Conservation (phyloP, 2,329 filamentous ascomycete genomes). For the Aspergillus arachidicola region DNA sequence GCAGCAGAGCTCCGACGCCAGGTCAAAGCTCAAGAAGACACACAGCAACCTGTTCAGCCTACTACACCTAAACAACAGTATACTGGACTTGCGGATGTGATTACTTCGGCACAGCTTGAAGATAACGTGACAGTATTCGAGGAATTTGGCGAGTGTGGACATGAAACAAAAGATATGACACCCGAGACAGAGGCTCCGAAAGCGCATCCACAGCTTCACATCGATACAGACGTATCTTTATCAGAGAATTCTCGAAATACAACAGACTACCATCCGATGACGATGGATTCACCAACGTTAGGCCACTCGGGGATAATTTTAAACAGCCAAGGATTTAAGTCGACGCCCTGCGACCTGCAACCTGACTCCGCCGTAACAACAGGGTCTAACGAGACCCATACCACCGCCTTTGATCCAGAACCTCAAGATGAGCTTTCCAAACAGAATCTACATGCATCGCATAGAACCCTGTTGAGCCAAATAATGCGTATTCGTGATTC, state of each 20-base stretch:
- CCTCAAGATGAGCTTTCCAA: constrained; percentile 62
- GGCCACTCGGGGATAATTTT: constrained; percentile 30
- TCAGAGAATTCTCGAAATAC: constrained; percentile 11
- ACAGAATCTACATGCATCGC: constrained; percentile 33
- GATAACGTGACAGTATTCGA: constrained; percentile 30
- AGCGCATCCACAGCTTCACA: constrained; percentile 27
- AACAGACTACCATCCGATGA: constrained; percentile 22
- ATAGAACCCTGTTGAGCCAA: constrained; percentile 50
- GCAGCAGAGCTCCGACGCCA: constrained; percentile 55
- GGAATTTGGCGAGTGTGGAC: constrained; percentile 16
- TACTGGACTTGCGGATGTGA: constrained; percentile 11
- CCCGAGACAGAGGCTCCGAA: constrained; percentile 10
- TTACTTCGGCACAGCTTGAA: constrained; percentile 12
- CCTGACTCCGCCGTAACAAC: constrained; percentile 55
- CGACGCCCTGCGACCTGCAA: constrained; percentile 10
- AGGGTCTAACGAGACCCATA: constrained; percentile 64
- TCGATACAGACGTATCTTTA: constrained; percentile 27
- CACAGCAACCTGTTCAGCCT: constrained; percentile 46
- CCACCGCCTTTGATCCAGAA: constrained; percentile 67
- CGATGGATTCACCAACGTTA: constrained; percentile 49
- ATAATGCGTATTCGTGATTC: constrained; percentile 53
- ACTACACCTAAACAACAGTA: constrained; percentile 26
- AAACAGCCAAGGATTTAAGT: constrained; percentile 11
- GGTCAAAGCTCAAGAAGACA: constrained; percentile 48
- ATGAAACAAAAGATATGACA: constrained; percentile 16